Evolutionary conservation across 2,329 filamentous ascomycete species (phyloP), one percentile per base, ranked within the genome.

Genomic region (Fusarium dimerum): DNA sequence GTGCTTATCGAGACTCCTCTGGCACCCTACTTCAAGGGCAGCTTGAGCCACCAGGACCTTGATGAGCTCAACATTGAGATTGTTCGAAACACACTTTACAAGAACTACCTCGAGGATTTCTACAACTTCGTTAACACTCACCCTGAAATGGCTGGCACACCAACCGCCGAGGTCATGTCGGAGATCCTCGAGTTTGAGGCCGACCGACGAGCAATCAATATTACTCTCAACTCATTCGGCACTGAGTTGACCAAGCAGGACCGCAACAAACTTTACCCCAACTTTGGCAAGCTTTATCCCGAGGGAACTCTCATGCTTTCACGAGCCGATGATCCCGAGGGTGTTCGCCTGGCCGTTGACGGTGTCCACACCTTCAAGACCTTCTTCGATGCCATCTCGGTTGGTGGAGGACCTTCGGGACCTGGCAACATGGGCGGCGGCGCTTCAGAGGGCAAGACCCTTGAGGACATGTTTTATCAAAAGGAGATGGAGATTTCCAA

Each of bases 41-140:
- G 89, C 63, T 81, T 99, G 55, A 95, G 89, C 76, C 92, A 97
- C 73, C 92, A 97, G 72, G 94, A 99, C 71, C 82, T 99, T 45
- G 94, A 99, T 74, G 95, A 99, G 78, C 81, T 99, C 67, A 99
- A 99, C 77, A 99, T 99, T 66, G 94, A 99, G 77, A 99, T 99
- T 73, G 90, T 99, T 52, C 88, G 95, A 59, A 99, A 99, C 76
- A 99, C 92, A 1, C 80, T 99, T 36, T 99, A 97, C 81, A 99
- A 99, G 83, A 97, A 97, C 79, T 99, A 99, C 71, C 83, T 99
- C 8, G 94, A 99, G 72, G 94, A 97, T 71, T 99, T 99, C 73
- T 85, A 97, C 78, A 83, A 89, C 60, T 99, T 97, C 72, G 89
- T 97, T 74, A 96, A 93, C 75, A 89, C 87, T 10, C 84, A 96